Conservation (phyloP, 495 filamentous ascomycete species). For the Coniosporium apollinis region DNA sequence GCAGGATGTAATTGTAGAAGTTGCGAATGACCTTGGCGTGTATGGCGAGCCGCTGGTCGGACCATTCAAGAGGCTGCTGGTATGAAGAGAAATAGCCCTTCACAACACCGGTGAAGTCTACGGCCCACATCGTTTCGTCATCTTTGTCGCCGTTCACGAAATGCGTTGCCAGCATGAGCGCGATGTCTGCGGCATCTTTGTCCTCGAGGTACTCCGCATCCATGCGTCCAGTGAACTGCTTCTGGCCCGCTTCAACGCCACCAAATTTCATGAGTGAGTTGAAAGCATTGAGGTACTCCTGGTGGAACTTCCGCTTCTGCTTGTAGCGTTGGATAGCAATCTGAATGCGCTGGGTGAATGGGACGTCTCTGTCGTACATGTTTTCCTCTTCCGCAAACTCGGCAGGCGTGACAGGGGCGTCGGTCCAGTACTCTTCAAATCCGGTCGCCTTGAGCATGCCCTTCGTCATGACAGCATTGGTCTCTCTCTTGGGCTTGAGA, state of each 20-base stretch:
- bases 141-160: constrained; percentile 28
- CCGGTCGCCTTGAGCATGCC: constrained; percentile 20
- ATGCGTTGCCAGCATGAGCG: constrained; percentile 41
- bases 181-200: constrained; percentile 40
- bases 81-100: constrained; percentile 54
- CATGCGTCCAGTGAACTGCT: constrained; percentile 48
- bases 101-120: constrained; percentile 66
- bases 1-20: constrained; percentile 75
- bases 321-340: constrained; percentile 71
- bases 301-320: constrained; percentile 53
- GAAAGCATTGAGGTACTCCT: constrained; percentile 45
- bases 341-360: constrained; percentile 52
- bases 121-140: constrained; percentile 38
- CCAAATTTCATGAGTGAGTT: constrained; percentile 65
- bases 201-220: constrained; percentile 38
- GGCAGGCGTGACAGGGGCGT: constrained; percentile 56
- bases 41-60: constrained; percentile 31
- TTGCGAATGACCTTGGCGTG: constrained; percentile 52
- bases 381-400: constrained; percentile 42
- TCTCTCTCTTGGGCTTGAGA: constrained; percentile 1
- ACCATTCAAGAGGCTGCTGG: constrained; percentile 27
- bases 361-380: constrained; percentile 16
- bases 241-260: constrained; percentile 52
- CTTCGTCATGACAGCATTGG: constrained; percentile 11
- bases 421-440: constrained; percentile 51